Base-by-base conservation (phyloP, 768 basidiomycete species). In the Russula sp. region DNA sequence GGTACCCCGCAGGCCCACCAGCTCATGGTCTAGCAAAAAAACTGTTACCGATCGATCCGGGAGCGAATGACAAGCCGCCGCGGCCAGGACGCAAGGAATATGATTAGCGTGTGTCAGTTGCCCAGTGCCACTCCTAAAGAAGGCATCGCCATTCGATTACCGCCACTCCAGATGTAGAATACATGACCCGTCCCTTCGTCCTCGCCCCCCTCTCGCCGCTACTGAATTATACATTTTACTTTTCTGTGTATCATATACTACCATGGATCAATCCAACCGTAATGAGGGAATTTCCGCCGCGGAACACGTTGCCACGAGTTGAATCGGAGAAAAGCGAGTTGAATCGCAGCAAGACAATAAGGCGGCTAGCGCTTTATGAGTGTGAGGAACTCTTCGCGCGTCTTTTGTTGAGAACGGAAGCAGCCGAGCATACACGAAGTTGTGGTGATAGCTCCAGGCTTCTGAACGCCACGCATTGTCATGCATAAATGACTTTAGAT, bases 401-500 rank as follows among this genome's bases (percentile, higher is more conserved):
- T 99, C 79, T 99, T 98, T 75, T 98, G 95, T 69, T 95, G 91
- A n/a, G 91, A 89, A 63, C 97, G 84, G 84, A 99, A 99, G 73
- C 94, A 97, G 16, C 97, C 97, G 57, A 98, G 79, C 97, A 99
- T 99, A 69, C 94, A 96, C 6, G 91, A 94, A 6, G 97, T 99
- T 50, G 94, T 89, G 0, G 97, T 99, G 27, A 90, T 84, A 7
- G 96, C 82, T 31, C 97, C 97, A 2, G 96, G 96, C 76, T 99
- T 99, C 77, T 99, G 97, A 9, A 99, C 97, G 58, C 97, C 97
- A 66, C 97, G 89, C 96, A 98, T 98, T 3, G 96, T 94, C 97
- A 99, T 99, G 73, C 96, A 98, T 75, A 98, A 82, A 76, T 98
- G 96, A 27, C 93, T 95, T 59, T 20, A 59, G 59, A 40, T 37